These are phyloP conservation scores for Neurospora terricola DNA, from an alignment of 495 filamentous ascomycete genomes.

Conservation along the genomic window DNA sequence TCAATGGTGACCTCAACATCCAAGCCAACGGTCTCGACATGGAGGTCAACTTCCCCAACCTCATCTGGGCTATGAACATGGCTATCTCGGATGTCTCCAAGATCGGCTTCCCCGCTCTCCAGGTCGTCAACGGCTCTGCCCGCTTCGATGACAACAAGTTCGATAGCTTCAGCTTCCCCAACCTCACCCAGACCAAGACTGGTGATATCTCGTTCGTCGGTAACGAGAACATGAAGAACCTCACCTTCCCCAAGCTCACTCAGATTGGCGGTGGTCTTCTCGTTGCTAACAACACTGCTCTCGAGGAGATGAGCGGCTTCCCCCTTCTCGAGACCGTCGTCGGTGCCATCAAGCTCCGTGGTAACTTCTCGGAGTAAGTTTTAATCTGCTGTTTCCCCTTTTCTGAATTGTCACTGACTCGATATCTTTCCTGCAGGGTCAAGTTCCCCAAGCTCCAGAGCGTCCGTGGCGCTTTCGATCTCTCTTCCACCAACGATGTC, in stretches of 20 bases:
- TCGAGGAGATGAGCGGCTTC: conserved; percentile 55
- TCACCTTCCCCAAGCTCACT: conserved; percentile 59
- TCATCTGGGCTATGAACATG: conserved; percentile 70
- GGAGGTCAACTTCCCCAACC: conserved; percentile 58
- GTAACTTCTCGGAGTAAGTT: conserved; percentile 76
- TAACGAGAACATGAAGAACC: conserved; percentile 67
- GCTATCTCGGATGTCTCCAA: conserved; percentile 75
- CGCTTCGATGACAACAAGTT: conserved; percentile 79
- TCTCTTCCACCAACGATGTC: conserved; percentile 63
- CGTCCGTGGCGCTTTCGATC: conserved; percentile 80
- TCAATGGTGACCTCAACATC: conserved; percentile 54
- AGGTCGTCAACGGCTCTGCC: conserved; percentile 64
- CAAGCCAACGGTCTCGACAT: conserved; percentile 54
- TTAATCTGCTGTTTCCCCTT: neutral
- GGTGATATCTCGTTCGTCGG: conserved; percentile 71
- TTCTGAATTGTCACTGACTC: neutral
- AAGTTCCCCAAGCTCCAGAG: conserved; percentile 56
- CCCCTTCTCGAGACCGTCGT: conserved; percentile 53
- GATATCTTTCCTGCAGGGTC: conserved; percentile 40
- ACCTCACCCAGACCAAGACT: conserved; percentile 58
- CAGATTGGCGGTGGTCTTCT: conserved; percentile 66
- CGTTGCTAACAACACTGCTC: conserved; percentile 77
- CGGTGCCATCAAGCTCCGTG: conserved; percentile 84
- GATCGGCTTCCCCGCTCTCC: conserved; percentile 67
- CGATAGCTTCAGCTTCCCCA: conserved; percentile 55